These are phyloP conservation scores for Polyporus tsugae DNA, from an alignment of 1,284 basidiomycete genomes.

Conservation along the genomic window DNA sequence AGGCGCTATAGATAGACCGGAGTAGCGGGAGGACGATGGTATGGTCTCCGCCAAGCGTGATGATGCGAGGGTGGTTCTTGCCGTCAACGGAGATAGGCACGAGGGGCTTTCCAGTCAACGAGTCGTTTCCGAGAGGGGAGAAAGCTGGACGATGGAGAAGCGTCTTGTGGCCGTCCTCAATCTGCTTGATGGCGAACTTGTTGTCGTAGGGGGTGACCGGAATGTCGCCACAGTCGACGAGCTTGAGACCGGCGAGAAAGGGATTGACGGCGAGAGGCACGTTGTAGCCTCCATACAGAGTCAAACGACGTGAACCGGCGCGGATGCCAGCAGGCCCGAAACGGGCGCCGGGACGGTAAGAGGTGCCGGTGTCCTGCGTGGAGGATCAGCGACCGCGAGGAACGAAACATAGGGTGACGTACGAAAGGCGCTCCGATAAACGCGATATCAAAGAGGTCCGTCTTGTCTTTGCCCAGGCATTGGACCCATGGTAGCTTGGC, in stretches of 20 bases:
- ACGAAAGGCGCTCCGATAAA: conserved; percentile 84
- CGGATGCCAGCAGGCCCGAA: conserved; percentile 84
- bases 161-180: conserved; percentile 70
- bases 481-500: conserved; percentile 79
- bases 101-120: conserved; percentile 62
- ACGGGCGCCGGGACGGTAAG: conserved; percentile 80
- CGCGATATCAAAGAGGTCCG: conserved; percentile 73
- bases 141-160: conserved; percentile 67
- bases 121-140: conserved; percentile 67
- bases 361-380: conserved; percentile 73
- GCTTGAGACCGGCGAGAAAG: conserved; percentile 64
- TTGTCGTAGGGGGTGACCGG: conserved; percentile 74
- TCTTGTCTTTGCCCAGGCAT: conserved; percentile 67
- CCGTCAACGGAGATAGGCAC: conserved; percentile 65
- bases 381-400: conserved; percentile 13
- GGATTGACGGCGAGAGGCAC: conserved; percentile 76
- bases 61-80: conserved; percentile 70
- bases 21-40: conserved; percentile 74
- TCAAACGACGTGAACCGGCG: conserved; percentile 75
- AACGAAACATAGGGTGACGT: conserved; percentile 39
- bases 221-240: conserved; percentile 79
- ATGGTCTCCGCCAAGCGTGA: conserved; percentile 83
- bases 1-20: conserved; percentile 72
- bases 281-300: conserved; percentile 79
- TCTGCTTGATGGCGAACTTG: conserved; percentile 74